phyloP scores from a whole-genome alignment of 805 yeast genomes.

The Debaryomyces hansenii region DNA sequence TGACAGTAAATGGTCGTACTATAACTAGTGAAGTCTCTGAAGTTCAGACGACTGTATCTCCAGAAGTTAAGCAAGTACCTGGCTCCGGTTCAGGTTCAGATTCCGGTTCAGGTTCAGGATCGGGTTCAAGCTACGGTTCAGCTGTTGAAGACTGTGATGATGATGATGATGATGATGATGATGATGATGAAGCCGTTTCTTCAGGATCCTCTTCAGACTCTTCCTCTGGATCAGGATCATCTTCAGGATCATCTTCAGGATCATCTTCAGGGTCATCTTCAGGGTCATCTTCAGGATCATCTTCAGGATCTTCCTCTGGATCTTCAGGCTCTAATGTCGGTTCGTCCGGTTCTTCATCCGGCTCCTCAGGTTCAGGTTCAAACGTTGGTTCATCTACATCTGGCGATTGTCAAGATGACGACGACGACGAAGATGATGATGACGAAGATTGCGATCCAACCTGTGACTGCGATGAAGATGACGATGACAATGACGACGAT shows the following conservation, averaged over 20 bases:
- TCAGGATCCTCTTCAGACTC: background rate
- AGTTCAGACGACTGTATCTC: background rate
- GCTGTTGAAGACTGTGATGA: conserved; percentile 5
- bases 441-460: conserved; percentile 6
- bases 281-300: background rate
- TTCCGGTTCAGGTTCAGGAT: background rate
- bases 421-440: conserved; percentile 13
- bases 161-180: conserved; percentile 12
- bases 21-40: background rate
- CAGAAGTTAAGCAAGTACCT: background rate
- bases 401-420: conserved; percentile 13
- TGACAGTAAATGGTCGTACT: background rate
- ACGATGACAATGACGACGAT: conserved; percentile 11
- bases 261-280: conserved; percentile 20
- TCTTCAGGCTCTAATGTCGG: conserved; percentile 21
- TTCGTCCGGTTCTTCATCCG: background rate
- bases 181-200: conserved; percentile 10
- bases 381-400: conserved; percentile 3
- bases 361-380: background rate
- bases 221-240: background rate
- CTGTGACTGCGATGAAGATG: conserved; percentile 12
- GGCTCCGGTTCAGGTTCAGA: background rate
- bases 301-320: background rate
- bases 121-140: conserved; percentile 1
- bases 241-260: background rate